Conservation (phyloP, 2,329 filamentous ascomycete genomes). For the Colletotrichum eleusines region DNA sequence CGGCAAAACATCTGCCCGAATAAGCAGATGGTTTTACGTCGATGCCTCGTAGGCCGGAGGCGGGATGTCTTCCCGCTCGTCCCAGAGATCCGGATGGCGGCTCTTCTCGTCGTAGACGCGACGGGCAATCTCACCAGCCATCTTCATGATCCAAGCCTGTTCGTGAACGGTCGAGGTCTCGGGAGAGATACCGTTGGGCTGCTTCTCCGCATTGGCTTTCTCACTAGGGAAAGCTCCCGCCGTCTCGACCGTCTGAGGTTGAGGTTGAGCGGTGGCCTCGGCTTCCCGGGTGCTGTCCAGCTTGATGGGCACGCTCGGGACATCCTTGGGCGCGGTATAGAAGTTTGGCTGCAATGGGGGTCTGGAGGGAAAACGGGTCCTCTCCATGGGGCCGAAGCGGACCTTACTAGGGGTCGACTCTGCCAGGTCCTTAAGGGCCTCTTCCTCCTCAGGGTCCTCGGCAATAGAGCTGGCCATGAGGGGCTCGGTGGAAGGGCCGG, state of each 20-base stretch:
- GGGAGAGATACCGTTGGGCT: conserved; percentile 49
- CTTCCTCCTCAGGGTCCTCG: conserved; percentile 69
- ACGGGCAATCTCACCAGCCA: conserved; percentile 90
- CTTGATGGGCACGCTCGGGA: conserved; percentile 36
- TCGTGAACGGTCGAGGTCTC: conserved; percentile 72
- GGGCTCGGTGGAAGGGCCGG: conserved; percentile 72
- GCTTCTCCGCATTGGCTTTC: conserved; percentile 51
- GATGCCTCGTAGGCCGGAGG: conserved; percentile 72
- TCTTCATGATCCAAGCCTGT: conserved; percentile 90
- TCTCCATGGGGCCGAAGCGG: conserved; percentile 54
- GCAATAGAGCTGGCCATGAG: conserved; percentile 67
- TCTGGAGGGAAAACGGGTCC: conserved; percentile 47
- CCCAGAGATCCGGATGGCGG: conserved; percentile 64
- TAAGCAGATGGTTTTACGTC: conserved; percentile 51
- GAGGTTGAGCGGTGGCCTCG: conserved; percentile 41
- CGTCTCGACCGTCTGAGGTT: conserved; percentile 44
- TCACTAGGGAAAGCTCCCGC: conserved; percentile 45
- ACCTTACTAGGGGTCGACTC: conserved; percentile 52
- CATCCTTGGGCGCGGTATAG: conserved; percentile 45
- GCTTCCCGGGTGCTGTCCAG: conserved; percentile 27
- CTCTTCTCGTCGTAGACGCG: conserved; percentile 90
- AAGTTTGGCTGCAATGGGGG: conserved; percentile 52
- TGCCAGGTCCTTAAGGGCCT: conserved; percentile 41
- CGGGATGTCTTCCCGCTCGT: conserved; percentile 67
- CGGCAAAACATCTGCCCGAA: conserved; percentile 23